Evolutionary conservation across 176 grass and related monocot species (phyloP).

Genomic region (Bothriochloa decipiens): DNA sequence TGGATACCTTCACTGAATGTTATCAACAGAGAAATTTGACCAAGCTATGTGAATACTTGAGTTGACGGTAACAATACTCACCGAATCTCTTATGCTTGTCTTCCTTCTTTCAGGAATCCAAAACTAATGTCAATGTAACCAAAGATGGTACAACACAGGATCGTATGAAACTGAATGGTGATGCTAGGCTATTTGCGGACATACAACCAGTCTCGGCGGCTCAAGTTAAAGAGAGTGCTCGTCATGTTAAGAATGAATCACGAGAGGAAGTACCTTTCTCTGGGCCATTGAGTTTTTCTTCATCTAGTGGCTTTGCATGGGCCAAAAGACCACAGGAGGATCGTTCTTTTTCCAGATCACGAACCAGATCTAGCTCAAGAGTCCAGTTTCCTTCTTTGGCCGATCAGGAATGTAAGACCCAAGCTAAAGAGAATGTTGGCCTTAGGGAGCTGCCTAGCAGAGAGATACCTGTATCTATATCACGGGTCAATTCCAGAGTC

Average conservation of each 20-base stretch:
- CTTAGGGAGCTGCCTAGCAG: constrained; percentile 48
- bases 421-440: constrained; percentile 44
- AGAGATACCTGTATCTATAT: constrained; percentile 22
- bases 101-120: constrained; percentile 58
- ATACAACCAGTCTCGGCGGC: constrained; percentile 50
- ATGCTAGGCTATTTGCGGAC: constrained; percentile 55
- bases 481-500: constrained; percentile 35
- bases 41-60: background rate
- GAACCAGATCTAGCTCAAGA: constrained; percentile 61
- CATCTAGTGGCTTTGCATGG: constrained; percentile 82
- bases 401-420: constrained; percentile 34
- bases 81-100: constrained; percentile 29
- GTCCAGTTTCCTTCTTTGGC: constrained; percentile 39
- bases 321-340: constrained; percentile 71
- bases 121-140: constrained; percentile 49
- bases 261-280: constrained; percentile 69
- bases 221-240: constrained; percentile 44
- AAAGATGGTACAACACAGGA: constrained; percentile 48
- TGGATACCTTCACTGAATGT: constrained; percentile 23
- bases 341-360: constrained; percentile 45
- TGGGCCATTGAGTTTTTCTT: constrained; percentile 72
- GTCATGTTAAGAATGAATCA: constrained; percentile 56
- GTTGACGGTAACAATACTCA: constrained; percentile 3
- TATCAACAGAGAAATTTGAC: background rate
- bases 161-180: constrained; percentile 51